A percentile compares a stretch with the other conserved stretches of the same genome.
Conservation (phyloP, 345 rosid genomes). For the Brassica carinata region DNA sequence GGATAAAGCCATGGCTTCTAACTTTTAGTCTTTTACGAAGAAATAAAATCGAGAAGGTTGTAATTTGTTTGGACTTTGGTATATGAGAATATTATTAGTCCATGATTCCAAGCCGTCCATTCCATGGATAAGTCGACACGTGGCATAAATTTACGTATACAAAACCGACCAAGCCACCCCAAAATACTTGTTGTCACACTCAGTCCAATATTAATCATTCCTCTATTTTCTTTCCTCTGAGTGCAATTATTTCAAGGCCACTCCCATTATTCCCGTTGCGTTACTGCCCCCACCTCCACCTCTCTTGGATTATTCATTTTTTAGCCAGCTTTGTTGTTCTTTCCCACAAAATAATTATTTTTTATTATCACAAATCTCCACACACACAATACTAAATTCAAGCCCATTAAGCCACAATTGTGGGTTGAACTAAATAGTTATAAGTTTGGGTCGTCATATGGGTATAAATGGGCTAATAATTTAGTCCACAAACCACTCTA, state of each 20-base stretch:
- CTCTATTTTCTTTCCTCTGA: background rate
- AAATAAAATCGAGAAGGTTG: background rate
- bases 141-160: conserved; percentile 25
- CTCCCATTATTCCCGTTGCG: conserved; percentile 42
- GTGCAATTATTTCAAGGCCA: conserved; percentile 36
- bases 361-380: background rate
- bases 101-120: conserved; percentile 38
- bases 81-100: background rate
- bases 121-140: conserved; percentile 29
- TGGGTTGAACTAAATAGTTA: background rate
- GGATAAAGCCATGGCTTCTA: background rate
- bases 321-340: background rate
- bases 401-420: background rate
- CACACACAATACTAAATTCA: background rate
- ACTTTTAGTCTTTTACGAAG: background rate
- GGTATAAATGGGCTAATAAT: background rate
- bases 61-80: conserved; percentile 38
- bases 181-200: conserved; percentile 31
- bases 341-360: background rate
- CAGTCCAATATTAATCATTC: conserved; percentile 23
- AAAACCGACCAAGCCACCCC: conserved; percentile 44
- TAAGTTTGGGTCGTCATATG: background rate
- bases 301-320: conserved; percentile 20
- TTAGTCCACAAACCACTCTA: background rate
- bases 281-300: conserved; percentile 38